Evolutionary conservation across 352 stramenopile genomes (phyloP).

Genomic region (Phytophthora pini): DNA sequence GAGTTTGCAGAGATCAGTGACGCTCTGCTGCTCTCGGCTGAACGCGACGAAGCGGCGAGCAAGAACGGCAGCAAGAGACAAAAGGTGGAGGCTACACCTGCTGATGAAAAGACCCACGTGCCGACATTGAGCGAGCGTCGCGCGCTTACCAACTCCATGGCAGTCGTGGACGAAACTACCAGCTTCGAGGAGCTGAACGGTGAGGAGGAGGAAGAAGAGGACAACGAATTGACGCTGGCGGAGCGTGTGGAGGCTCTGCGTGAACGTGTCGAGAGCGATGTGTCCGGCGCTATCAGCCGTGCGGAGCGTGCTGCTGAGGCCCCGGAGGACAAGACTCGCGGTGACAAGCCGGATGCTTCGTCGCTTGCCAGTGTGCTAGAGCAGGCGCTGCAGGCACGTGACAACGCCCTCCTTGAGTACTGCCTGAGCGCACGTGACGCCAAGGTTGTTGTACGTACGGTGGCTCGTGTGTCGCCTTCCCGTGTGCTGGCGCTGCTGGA

Average conservation of each 20-base stretch:
- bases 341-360: conserved; percentile 78
- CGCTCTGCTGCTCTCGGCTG: conserved; percentile 63
- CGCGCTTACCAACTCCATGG: conserved; percentile 58
- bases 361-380: conserved; percentile 84
- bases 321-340: conserved; percentile 33
- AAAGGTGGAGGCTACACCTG: conserved; percentile 49
- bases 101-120: conserved; percentile 71
- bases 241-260: conserved; percentile 81
- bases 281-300: conserved; percentile 65
- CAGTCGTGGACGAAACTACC: conserved; percentile 65
- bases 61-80: conserved; percentile 65
- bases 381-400: conserved; percentile 85
- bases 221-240: conserved; percentile 67
- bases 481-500: conserved; percentile 82
- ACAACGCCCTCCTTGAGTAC: conserved; percentile 89
- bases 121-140: conserved; percentile 77
- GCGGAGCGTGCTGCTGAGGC: conserved; percentile 50
- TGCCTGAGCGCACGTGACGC: conserved; percentile 76
- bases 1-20: conserved; percentile 68
- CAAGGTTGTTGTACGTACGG: conserved; percentile 81
- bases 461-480: conserved; percentile 74
- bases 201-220: conserved; percentile 55
- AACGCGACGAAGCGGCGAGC: conserved; percentile 37
- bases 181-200: conserved; percentile 66
- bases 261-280: conserved; percentile 75